Base-by-base conservation (phyloP, 345 rosid species). In the Acer negundo region DNA sequence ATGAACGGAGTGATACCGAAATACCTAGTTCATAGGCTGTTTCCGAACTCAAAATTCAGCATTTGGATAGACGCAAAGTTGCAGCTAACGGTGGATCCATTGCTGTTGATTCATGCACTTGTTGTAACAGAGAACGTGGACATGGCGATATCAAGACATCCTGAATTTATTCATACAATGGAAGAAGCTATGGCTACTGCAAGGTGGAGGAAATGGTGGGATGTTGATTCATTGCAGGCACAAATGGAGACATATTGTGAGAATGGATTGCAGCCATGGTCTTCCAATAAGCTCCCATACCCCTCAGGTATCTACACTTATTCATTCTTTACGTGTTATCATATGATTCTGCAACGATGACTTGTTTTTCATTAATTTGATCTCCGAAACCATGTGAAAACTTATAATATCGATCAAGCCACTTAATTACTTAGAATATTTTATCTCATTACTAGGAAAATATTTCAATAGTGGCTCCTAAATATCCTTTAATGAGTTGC, bases 131-230 rank as follows among this genome's bases (percentile, higher is more conserved):
- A 87, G 59, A 82, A 82, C 2, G 86, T 42, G 13, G 97, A 95
- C 80, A 90, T 95, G 80, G 99, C 99, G 0, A 80, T 95, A 46
- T 88, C 99, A 0, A 92, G 79, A 49, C 99, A 95, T 73, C 99
- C 99, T 0, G 86, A 80, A 66, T 93, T 80, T 67, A 64, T 81
- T 20, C 87, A 95, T 80, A 89, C 99, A 0, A 88, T 95, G 95
- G 99, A 95, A 75, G 98, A 95, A 78, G 99, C 99, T 0, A 82
- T 95, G 89, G 99, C 98, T 16, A 95, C 98, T 0, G 97, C 97
- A 0, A 85, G 98, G 86, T 95, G 99, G 99, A 90, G 85, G 86
- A 95, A 95, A 75, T 95, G 98, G 98, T 67, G 82, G 63, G 95
- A 95, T 78, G 83, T 93, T 17, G 84, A 81, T n/a, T 84, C 87